These are phyloP conservation scores for Backusella psychrophila DNA, from an alignment of 192 early-diverging fungal genomes.

Conservation along the genomic window DNA sequence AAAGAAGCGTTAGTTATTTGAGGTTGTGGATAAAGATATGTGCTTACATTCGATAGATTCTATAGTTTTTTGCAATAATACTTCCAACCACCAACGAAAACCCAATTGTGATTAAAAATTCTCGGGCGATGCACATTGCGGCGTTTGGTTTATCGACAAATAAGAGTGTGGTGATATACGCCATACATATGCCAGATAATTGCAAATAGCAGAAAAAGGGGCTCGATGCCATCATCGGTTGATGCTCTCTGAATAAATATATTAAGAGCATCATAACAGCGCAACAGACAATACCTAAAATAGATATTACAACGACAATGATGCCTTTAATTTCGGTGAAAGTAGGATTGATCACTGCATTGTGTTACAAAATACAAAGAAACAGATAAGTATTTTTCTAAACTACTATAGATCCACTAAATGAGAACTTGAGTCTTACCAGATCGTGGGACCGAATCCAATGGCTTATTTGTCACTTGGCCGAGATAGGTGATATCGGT, in stretches of 20 bases:
- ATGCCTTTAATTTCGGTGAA: conserved; percentile 22
- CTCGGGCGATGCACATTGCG: conserved; percentile 29
- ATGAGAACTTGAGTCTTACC: background rate
- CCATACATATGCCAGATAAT: conserved; percentile 35
- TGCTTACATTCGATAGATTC: conserved; percentile 34
- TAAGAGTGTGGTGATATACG: conserved; percentile 35
- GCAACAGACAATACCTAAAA: conserved; percentile 33
- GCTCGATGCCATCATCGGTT: conserved; percentile 43
- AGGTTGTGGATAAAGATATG: background rate
- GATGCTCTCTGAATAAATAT: conserved; percentile 31
- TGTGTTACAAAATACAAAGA: background rate
- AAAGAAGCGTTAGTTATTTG: background rate
- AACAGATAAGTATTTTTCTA: background rate
- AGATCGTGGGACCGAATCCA: conserved; percentile 12
- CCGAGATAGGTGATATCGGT: conserved; percentile 36
- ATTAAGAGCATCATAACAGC: conserved; percentile 34
- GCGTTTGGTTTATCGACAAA: conserved; percentile 29
- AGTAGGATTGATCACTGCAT: conserved; percentile 33
- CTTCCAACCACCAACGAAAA: conserved; percentile 45
- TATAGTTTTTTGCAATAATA: conserved; percentile 53
- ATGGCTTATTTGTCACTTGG: conserved; percentile 25
- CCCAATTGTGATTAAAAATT: conserved; percentile 35
- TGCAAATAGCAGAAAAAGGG: conserved; percentile 46
- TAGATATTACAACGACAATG: conserved; percentile 27
- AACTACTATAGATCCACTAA: background rate